Percentiles rank a stretch among this genome's conserved stretches.
Conservation (phyloP, 768 basidiomycete genomes). For the Lactifluus hygrophoroides region DNA sequence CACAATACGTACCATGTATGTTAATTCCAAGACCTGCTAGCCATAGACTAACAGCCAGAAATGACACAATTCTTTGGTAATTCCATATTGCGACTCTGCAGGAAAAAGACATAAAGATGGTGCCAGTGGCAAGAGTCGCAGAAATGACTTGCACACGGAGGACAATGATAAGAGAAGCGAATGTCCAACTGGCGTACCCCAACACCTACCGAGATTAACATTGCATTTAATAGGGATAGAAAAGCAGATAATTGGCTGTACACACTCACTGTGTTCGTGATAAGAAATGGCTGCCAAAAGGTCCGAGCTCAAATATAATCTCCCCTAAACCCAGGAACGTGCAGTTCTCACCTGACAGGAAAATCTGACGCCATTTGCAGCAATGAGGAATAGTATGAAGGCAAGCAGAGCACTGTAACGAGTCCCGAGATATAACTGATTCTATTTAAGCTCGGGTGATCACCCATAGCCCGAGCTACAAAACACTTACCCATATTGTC, state of each 20-base stretch:
- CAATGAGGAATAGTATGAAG: not conserved
- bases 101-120: not conserved
- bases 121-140: too few species aligned
- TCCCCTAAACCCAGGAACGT: not conserved
- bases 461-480: too few species aligned
- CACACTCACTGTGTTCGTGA: not conserved
- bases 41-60: not conserved
- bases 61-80: not conserved
- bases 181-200: not conserved
- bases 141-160: not conserved
- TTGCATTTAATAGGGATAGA: not conserved
- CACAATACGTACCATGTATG: not conserved
- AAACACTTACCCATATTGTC: slow-evolving; percentile 5
- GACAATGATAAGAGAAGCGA: not conserved
- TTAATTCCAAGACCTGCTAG: not conserved
- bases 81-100: slow-evolving; percentile 2
- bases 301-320: not conserved
- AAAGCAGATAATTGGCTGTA: not conserved
- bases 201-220: not conserved
- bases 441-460: not conserved
- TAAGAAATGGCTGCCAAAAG: not conserved
- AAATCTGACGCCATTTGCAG: not conserved
- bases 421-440: slow-evolving; percentile 5
- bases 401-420: not conserved
- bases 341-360: not conserved